Evolutionary conservation across 2,329 filamentous ascomycete genomes (phyloP).

Genomic region (Pseudocercospora eumusae): DNA sequence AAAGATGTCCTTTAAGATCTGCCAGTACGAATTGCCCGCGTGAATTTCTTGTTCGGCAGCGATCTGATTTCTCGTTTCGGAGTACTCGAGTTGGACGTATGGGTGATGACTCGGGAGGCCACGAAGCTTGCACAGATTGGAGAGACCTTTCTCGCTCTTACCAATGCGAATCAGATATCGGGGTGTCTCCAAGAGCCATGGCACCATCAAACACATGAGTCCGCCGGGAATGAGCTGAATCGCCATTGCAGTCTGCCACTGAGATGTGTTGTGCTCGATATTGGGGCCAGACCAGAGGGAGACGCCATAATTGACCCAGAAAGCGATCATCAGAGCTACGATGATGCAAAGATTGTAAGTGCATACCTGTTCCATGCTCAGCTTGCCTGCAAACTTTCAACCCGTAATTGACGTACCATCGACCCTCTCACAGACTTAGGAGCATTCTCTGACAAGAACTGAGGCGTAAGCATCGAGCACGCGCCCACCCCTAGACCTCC

Average conservation of each 20-base stretch:
- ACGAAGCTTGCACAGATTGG: not conserved
- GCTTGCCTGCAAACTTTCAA: no score
- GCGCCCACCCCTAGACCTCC: not conserved
- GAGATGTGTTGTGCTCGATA: not conserved
- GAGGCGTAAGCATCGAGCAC: not conserved
- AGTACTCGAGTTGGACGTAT: not conserved
- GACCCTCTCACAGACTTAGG: not conserved
- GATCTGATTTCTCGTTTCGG: not conserved
- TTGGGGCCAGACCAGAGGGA: not conserved
- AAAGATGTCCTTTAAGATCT: not conserved
- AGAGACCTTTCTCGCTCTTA: not conserved
- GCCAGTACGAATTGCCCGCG: not conserved
- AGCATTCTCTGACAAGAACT: not conserved
- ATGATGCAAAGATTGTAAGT: not conserved
- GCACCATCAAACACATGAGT: not conserved
- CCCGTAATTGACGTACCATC: no score
- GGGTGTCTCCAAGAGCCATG: not conserved
- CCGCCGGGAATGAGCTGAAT: not conserved
- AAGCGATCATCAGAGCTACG: not conserved
- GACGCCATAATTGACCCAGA: not conserved
- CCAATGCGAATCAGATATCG: not conserved
- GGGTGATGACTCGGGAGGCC: not conserved
- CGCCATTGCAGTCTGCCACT: not conserved
- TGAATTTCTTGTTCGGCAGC: not conserved
- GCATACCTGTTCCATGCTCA: not conserved